Conservation (phyloP, 2,329 filamentous ascomycete genomes). For the Pseudogymnoascus pannorum region DNA sequence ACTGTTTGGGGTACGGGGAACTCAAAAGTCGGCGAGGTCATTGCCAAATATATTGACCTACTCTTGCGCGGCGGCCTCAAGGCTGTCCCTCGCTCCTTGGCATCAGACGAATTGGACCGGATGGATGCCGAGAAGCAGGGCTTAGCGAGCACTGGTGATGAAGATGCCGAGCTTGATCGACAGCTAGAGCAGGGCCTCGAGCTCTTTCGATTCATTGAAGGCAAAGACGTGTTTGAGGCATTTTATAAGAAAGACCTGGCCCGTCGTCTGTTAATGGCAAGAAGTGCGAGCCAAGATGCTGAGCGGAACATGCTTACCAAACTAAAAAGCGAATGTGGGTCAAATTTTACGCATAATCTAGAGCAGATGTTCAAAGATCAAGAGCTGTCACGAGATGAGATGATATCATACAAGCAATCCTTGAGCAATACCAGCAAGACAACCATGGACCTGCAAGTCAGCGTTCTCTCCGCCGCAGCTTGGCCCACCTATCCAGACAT, state of each 20-base stretch:
- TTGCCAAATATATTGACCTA: slow-evolving; percentile 91
- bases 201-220: slow-evolving; percentile 92
- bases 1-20: slow-evolving; percentile 72
- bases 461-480: slow-evolving; percentile 79
- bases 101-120: slow-evolving; percentile 53
- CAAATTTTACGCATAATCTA: slow-evolving; percentile 90
- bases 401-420: slow-evolving; percentile 74
- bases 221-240: slow-evolving; percentile 95
- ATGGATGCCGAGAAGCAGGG: slow-evolving; percentile 52
- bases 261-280: slow-evolving; percentile 78
- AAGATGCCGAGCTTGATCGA: slow-evolving; percentile 84
- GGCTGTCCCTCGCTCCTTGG: slow-evolving; percentile 63
- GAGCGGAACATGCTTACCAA: slow-evolving; percentile 50
- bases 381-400: slow-evolving; percentile 85
- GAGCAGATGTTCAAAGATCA: slow-evolving; percentile 99
- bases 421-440: slow-evolving; percentile 44
- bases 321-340: slow-evolving; percentile 86
- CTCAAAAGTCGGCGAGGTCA: slow-evolving; percentile 96
- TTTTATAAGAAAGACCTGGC: slow-evolving; percentile 99
- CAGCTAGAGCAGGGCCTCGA: slow-evolving; percentile 91
- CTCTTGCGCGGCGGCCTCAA: slow-evolving; percentile 83
- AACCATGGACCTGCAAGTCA: slow-evolving; percentile 70
- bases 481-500: slow-evolving; percentile 80
- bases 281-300: slow-evolving; percentile 79
- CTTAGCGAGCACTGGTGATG: slow-evolving; percentile 65